Evolutionary conservation across 23 red algal genomes (phyloP).

Genomic region (Gracilaria domingensis): DNA sequence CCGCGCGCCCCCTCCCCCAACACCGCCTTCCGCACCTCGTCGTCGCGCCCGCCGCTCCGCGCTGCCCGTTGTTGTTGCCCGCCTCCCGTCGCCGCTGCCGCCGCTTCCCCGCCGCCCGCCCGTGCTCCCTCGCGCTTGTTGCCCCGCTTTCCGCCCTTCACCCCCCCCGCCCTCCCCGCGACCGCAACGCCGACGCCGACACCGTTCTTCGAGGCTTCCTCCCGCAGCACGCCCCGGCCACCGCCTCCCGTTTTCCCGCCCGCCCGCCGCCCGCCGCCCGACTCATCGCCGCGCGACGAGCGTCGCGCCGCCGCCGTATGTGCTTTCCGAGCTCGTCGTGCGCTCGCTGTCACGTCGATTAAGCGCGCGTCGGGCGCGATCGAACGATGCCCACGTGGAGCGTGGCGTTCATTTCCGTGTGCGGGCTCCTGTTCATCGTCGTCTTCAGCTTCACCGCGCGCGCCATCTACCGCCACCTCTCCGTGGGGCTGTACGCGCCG

Average conservation of each 20-base stretch:
- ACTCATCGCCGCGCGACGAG: too few relatives aligned
- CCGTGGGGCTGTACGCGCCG: neutral
- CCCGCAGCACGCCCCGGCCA: neutral
- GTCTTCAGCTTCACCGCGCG: neutral
- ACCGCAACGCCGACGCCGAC: too few relatives aligned
- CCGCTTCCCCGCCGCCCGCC: too few relatives aligned
- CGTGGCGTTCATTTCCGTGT: slow-evolving; percentile 25
- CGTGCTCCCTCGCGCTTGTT: too few relatives aligned
- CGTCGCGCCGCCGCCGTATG: neutral
- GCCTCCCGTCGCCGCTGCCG: too few relatives aligned
- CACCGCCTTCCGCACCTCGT: neutral
- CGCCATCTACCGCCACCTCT: slow-evolving; percentile 22
- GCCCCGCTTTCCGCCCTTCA: too few relatives aligned
- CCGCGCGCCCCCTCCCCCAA: neutral
- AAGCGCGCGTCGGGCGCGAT: too few relatives aligned
- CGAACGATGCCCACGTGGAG: slow-evolving; percentile 34
- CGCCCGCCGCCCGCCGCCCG: neutral
- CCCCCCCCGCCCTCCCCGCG: too few relatives aligned
- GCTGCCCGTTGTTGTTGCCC: neutral
- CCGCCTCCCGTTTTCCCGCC: neutral
- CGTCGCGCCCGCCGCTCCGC: neutral
- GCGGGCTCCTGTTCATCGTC: neutral
- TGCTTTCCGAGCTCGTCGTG: neutral
- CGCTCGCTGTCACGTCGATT: neutral
- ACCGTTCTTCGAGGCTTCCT: too few relatives aligned